Evolutionary conservation across 345 rosid genomes (phyloP).

Genomic region (Triadica sebifera): DNA sequence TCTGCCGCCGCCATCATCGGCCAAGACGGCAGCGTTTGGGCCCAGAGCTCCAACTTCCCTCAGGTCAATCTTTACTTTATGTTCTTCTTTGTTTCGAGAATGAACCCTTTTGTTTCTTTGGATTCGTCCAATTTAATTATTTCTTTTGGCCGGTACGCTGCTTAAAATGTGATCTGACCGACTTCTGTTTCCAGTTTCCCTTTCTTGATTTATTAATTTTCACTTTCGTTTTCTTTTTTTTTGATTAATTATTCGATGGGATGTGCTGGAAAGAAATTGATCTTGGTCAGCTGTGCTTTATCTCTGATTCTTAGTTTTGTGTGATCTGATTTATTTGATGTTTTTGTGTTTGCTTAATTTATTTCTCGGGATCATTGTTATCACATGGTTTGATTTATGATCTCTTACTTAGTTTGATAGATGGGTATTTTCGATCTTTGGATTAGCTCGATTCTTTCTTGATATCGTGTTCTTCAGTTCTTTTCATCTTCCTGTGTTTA

Average conservation of each 20-base stretch:
- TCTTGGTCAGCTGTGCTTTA: background rate
- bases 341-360: background rate
- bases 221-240: no score
- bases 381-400: background rate
- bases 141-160: background rate
- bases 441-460: conserved; percentile 3
- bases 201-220: no score
- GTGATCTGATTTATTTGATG: conserved; percentile 6
- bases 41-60: conserved; percentile 64
- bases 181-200: no score
- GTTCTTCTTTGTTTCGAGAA: no score
- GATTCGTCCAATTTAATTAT: background rate
- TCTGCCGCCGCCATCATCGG: conserved; percentile 72
- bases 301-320: background rate
- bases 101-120: background rate
- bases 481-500: background rate
- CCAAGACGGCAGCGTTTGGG: conserved; percentile 81
- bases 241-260: background rate
- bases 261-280: background rate
- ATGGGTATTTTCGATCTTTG: background rate
- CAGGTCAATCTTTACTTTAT: conserved; percentile 28
- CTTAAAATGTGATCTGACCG: conserved; percentile 7
- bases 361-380: background rate
- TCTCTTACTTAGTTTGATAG: background rate
- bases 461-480: background rate